Base-by-base conservation (phyloP, 2,329 filamentous ascomycete species). In the Zymoseptoria tritici region DNA sequence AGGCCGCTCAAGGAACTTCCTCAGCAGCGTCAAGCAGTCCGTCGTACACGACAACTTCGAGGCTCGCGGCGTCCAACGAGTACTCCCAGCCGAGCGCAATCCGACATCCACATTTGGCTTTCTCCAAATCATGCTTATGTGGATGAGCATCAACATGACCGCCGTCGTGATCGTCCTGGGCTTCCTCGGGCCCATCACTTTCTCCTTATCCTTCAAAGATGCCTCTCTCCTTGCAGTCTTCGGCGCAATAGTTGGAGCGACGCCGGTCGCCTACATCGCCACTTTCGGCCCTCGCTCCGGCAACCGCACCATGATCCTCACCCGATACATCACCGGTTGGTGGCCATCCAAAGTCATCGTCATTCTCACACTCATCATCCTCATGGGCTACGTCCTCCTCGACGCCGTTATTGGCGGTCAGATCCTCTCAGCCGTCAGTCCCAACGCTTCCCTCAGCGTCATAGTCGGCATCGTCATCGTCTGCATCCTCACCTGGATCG, bases 401-500 rank as follows among this genome's bases (percentile, higher is more conserved):
- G 83, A 86, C 70, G 84, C 81, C 36, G 84, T 89, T 5, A 79
- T 89, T 16, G 83, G 83, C 1, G 87, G 87, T 0, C 86, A 89
- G 68, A 87, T 88, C 24, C 74, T 90, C 1, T 86, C 83, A 4
- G 86, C 86, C 1, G 83, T 89, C 3, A 84, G 83, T 11, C 72
- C 76, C 1, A 79, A 80, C 60, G 80, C 78, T n/a, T 79, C 75
- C 61, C 79, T 88, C 73, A 83, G 82, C 1, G 80, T 88, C 20
- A 80, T 83, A 36, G 86, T 88, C 1, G 86, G 86, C 65, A 88
- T 89, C 63, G 77, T 89, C 49, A 81, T 88, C 52, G 81, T 85
- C 11, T 83, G 83, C 0, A 66, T 87, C 22, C 81, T 88, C 42
- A 82, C 81, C 29, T 87, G 84, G 82, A 74, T 78, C 1, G 80